Evolutionary conservation across 768 basidiomycete species (phyloP).

Genomic region (Boletus subcaerulescens): DNA sequence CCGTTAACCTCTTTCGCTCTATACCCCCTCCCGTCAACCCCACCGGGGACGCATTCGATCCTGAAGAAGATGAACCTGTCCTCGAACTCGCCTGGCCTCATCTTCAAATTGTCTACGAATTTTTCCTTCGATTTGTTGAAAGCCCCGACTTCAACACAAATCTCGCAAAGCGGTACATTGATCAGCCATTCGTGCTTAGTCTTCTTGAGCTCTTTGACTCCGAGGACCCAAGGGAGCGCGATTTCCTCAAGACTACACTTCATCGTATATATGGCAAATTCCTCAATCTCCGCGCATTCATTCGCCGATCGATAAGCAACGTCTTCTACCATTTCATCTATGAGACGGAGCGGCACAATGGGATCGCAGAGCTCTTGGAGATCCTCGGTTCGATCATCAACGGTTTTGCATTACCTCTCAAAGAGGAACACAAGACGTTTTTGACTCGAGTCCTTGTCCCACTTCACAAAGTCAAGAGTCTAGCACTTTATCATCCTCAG

Average conservation of each 20-base stretch:
- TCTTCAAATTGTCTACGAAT: constrained; percentile 98
- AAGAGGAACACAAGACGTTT: constrained; percentile 99
- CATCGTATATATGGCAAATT: constrained; percentile 99
- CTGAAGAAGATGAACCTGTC: constrained; percentile 99
- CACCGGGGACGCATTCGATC: constrained; percentile 96
- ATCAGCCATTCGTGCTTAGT: constrained; percentile 92
- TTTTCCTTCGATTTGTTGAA: constrained; percentile 98
- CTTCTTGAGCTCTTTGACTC: constrained; percentile 98
- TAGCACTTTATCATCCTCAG: constrained; percentile 99
- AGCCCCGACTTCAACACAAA: constrained; percentile 98
- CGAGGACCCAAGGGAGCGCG: constrained; percentile 97
- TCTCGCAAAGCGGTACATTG: constrained; percentile 95
- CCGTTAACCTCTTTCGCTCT: constrained; percentile 96
- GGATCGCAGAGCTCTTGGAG: constrained; percentile 96
- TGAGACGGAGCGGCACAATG: constrained; percentile 98
- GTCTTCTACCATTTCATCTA: constrained; percentile 99
- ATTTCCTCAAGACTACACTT: constrained; percentile 98
- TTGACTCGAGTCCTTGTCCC: constrained; percentile 91
- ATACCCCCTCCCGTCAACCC: constrained; percentile 99
- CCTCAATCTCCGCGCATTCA: constrained; percentile 96
- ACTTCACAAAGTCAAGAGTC: constrained; percentile 94
- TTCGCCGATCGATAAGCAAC: constrained; percentile 98
- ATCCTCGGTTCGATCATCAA: constrained; percentile 99
- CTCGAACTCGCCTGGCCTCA: constrained; percentile 99
- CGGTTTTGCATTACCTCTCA: constrained; percentile 95